Base-by-base conservation (phyloP, 1,139 yeast genomes). In the Yarrowia galli region DNA sequence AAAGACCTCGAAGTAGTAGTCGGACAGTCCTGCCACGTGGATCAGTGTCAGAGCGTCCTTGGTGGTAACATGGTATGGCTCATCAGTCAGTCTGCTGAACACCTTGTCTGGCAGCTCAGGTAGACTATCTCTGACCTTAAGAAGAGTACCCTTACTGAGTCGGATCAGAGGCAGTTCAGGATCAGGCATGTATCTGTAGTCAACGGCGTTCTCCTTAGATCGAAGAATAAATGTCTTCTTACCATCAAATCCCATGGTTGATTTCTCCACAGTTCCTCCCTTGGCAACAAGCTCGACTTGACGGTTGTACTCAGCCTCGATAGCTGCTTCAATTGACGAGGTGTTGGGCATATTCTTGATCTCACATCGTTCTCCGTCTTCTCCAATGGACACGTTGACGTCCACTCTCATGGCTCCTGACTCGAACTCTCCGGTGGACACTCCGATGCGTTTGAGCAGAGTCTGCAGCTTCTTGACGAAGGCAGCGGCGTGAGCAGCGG, bases 321-420 rank as follows among this genome's bases (percentile, higher is more conserved):
- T 85, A 0, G 99, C 98, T 69, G 85, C 86, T 25, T 85, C 81
- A 35, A 95, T 92, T 13, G 96, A 95, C 20, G 92, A 83, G 0
- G 93, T 88, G 61, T 93, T 91, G 18, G 97, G 91, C 72, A 95
- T 80, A 76, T 96, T 95, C 75, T 95, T 96, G 73, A 95, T 84
- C 74, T 95, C 99, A 32, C 93, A 92, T 70, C 98, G 79, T 60
- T 87, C 84, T 32, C 79, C 79, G 67, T 87, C 85, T 35, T 85
- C 87, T 69, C 86, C 85, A 3, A 95, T 87, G 58, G 96, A 91
- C 20, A 95, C 84, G 73, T 95, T 95, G 10, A 92, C 98, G 75
- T 95, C 99, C 4, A 93, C 96, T 74, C 99, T 83, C 83, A 96
- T 89, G 0, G 98, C 96, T 10, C 99, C 99, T 0, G 93, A 87